Conservation (phyloP, 2,329 filamentous ascomycete genomes). For the Penicillium sp. region DNA sequence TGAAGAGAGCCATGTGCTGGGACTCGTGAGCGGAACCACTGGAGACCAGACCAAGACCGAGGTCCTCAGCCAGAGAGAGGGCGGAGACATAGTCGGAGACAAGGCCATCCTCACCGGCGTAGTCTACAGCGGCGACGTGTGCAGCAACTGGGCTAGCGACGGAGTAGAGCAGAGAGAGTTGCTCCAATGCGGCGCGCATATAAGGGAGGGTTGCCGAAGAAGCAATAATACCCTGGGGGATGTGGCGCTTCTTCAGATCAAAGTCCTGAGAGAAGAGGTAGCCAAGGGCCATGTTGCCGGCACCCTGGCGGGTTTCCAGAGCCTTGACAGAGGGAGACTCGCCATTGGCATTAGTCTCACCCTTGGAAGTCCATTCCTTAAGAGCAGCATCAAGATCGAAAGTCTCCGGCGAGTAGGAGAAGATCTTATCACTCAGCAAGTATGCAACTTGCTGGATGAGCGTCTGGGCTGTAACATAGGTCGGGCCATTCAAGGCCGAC, state of each 20-base stretch:
- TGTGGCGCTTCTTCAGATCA: slow-evolving; percentile 82
- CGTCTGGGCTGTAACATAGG: slow-evolving; percentile 88
- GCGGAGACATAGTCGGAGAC: slow-evolving; percentile 84
- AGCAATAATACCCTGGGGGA: slow-evolving; percentile 87
- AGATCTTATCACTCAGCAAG: slow-evolving; percentile 93
- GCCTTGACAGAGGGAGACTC: slow-evolving; percentile 74
- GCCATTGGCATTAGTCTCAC: slow-evolving; percentile 77
- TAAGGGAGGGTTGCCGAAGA: slow-evolving; percentile 78
- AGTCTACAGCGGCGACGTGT: slow-evolving; percentile 89
- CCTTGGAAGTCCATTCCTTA: slow-evolving; percentile 69
- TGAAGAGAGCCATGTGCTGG: slow-evolving; percentile 92
- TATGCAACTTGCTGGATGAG: slow-evolving; percentile 96
- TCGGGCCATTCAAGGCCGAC: slow-evolving; percentile 73
- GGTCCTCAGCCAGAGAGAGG: slow-evolving; percentile 79
- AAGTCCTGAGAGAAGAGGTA: slow-evolving; percentile 99
- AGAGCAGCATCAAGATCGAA: slow-evolving; percentile 87
- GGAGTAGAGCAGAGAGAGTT: slow-evolving; percentile 86
- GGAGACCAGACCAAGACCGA: slow-evolving; percentile 81
- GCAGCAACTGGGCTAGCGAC: slow-evolving; percentile 91
- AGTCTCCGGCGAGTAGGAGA: slow-evolving; percentile 90
- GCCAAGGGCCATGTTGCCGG: slow-evolving; percentile 85
- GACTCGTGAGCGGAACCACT: slow-evolving; percentile 86
- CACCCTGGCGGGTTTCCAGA: slow-evolving; percentile 84
- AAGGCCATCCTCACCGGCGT: slow-evolving; percentile 67
- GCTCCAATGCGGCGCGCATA: slow-evolving; percentile 81